phyloP scores from a whole-genome alignment of 2,329 filamentous ascomycete species.

The Ophiostoma angusticollis region DNA sequence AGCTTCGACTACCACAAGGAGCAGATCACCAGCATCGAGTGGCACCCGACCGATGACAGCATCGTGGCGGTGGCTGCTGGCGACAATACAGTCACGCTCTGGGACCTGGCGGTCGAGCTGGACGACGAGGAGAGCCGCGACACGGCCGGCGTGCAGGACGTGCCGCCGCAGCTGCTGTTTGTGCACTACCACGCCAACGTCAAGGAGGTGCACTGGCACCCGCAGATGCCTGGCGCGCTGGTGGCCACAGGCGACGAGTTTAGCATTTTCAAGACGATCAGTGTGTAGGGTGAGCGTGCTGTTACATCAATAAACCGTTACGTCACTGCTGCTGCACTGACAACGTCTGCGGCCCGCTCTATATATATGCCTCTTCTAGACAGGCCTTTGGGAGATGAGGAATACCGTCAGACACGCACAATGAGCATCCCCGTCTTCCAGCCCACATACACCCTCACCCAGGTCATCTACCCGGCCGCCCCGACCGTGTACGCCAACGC shows the following conservation, averaged over 20 bases:
- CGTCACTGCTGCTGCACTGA: background rate
- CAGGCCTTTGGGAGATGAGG: too few relatives aligned
- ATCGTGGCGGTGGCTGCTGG: conserved; percentile 85
- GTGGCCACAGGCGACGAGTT: conserved; percentile 88
- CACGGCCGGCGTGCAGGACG: conserved; percentile 73
- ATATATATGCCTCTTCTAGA: background rate
- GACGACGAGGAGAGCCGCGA: conserved; percentile 95
- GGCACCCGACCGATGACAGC: conserved; percentile 94
- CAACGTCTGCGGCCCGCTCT: too few relatives aligned
- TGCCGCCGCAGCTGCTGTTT: conserved; percentile 88
- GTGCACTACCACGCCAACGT: conserved; percentile 92
- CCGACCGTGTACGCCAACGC: background rate
- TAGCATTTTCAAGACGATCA: conserved; percentile 74
- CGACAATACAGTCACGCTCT: conserved; percentile 87
- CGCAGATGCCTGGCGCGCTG: conserved; percentile 80
- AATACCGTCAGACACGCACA: too few relatives aligned
- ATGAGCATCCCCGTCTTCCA: background rate
- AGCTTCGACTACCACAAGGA: conserved; percentile 93
- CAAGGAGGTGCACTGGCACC: conserved; percentile 96
- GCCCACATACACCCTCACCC: background rate
- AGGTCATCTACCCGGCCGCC: background rate
- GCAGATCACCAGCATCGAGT: conserved; percentile 90
- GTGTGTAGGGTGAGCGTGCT: conserved; percentile 39
- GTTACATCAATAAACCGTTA: background rate
- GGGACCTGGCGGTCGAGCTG: conserved; percentile 92